Conservation (phyloP, 2,329 filamentous ascomycete genomes). For the Camptophora hylomeconis region DNA sequence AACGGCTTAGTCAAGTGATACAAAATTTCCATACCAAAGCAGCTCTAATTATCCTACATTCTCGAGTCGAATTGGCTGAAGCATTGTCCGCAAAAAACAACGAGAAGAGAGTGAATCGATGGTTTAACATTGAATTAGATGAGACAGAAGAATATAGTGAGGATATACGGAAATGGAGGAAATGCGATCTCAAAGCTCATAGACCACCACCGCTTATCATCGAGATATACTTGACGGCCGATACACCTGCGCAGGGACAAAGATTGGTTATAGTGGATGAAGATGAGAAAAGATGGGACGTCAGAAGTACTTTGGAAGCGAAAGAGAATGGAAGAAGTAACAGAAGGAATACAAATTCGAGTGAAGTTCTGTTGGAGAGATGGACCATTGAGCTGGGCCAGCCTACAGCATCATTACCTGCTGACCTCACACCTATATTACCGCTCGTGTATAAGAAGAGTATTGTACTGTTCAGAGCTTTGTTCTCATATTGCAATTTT, state of each 20-base stretch:
- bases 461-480: constrained; percentile 82
- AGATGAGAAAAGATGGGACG: constrained; percentile 83
- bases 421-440: constrained; percentile 47
- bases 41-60: constrained; percentile 69
- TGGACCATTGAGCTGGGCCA: constrained; percentile 78
- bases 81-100: constrained; percentile 43
- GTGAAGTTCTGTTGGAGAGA: constrained; percentile 75
- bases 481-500: constrained; percentile 71
- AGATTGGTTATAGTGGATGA: constrained; percentile 81
- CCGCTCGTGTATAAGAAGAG: constrained; percentile 95
- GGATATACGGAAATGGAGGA: constrained; percentile 70
- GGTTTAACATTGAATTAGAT: constrained; percentile 94
- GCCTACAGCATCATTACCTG: constrained; percentile 27
- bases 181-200: constrained; percentile 61
- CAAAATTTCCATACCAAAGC: constrained; percentile 93
- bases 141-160: constrained; percentile 81
- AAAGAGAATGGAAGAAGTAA: constrained; percentile 14
- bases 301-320: constrained; percentile 64
- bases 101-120: constrained; percentile 58
- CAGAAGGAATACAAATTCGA: constrained; percentile 30
- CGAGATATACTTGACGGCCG: constrained; percentile 77
- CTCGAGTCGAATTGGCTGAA: constrained; percentile 58
- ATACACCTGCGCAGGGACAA: constrained; percentile 67
- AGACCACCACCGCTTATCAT: constrained; percentile 74
- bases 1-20: constrained; percentile 85